Base-by-base conservation (phyloP, 2,329 filamentous ascomycete genomes). In the Monosporascus cannonballus region DNA sequence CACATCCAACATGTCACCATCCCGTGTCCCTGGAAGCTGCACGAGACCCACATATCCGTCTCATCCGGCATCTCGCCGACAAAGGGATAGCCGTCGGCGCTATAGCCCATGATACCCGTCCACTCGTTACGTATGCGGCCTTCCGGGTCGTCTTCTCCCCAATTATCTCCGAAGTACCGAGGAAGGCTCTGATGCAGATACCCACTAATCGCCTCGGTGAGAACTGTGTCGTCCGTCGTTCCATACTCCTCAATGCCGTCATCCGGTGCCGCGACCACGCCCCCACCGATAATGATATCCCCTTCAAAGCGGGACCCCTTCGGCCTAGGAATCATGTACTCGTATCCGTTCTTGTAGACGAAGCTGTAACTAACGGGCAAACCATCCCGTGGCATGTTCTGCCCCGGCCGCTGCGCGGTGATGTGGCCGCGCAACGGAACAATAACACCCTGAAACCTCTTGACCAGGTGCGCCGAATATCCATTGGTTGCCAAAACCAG, bases 11-110 rank as follows among this genome's bases (percentile, higher is more conserved):
- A 81, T 34, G 82, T 66, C 1, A 83, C 83, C 84, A 86, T 87
- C 0, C 83, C 83, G 64, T 87, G 82, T 1, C 85, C 85, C 57
- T 85, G 84, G 57, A 87, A 87, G 6, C 80, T 76, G 3, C 78
- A 80, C 34, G 76, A 73, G 1, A 84, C 69, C 73, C 78, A 85
- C 22, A 86, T 61, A 1, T 76, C 49, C 75, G 69, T 57, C 42
- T 74, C 65, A 0, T 64, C 71, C 3, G 73, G 72, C 52, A 81
- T 67, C 54, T 71, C 66, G 0, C 80, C 80, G 1, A 83, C 75
- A 45, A 80, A 71, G 0, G 80, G 80, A 44, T 77, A 67, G 0
- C 74, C 73, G 61, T 84, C 80, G 3, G 73, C 68, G 7, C 73
- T 78, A 56, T 76, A 80, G 1, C 78, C 79, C 76, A 82, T 83